A percentile compares a stretch with the other conserved stretches of the same genome.
These are phyloP conservation scores for Saturnispora sekii DNA, from an alignment of 805 yeast species.

Conservation along the genomic window DNA sequence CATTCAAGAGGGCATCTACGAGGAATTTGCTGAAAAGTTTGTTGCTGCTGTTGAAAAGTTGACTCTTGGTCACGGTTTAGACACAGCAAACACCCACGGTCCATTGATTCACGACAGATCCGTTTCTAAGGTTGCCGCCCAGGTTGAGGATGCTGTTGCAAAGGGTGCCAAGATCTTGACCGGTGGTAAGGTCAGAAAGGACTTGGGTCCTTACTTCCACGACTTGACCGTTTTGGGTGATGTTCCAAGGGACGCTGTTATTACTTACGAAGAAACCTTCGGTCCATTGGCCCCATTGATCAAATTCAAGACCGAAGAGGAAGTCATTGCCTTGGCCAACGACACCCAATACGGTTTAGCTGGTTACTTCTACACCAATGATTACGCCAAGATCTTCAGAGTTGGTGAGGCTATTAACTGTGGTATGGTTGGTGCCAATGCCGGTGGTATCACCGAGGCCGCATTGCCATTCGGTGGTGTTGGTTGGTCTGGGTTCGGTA, in stretches of 20 bases:
- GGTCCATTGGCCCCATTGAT: conserved; percentile 87
- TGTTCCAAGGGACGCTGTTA: conserved; percentile 54
- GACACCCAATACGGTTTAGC: conserved; percentile 79
- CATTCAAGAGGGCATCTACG: conserved; percentile 79
- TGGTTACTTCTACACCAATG: conserved; percentile 79
- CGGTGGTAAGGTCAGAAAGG: conserved; percentile 44
- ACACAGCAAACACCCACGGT: conserved; percentile 72
- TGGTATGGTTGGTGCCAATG: conserved; percentile 89
- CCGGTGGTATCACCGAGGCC: conserved; percentile 79
- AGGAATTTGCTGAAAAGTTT: conserved; percentile 57
- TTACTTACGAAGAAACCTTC: conserved; percentile 71
- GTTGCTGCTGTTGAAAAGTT: conserved; percentile 43
- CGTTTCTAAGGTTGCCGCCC: conserved; percentile 65
- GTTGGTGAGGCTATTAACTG: conserved; percentile 66
- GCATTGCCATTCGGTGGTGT: conserved; percentile 90
- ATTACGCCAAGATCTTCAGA: conserved; percentile 64
- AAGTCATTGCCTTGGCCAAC: conserved; percentile 70
- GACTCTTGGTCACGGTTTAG: conserved; percentile 75
- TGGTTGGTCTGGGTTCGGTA: conserved; percentile 85
- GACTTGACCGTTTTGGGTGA: conserved; percentile 64
- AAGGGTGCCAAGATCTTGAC: conserved; percentile 75
- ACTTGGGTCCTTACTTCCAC: conserved; percentile 43
- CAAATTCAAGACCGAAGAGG: conserved; percentile 76
- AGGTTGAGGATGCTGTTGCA: conserved; percentile 63
- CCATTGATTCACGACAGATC: conserved; percentile 83